These are phyloP conservation scores for Anastatica hierochuntica DNA, from an alignment of 345 rosid species.

Conservation along the genomic window DNA sequence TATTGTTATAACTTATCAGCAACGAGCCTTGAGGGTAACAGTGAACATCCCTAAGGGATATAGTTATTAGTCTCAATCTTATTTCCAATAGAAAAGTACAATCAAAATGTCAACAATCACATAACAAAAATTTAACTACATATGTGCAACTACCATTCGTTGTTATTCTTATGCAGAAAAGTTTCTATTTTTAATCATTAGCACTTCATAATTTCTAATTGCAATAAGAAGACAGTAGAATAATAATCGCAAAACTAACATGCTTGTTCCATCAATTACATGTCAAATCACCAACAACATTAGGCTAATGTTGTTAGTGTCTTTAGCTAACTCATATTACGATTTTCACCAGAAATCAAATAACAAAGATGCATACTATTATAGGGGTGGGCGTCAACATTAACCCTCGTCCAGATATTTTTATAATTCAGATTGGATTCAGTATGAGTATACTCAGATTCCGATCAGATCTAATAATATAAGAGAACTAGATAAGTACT, in stretches of 20 bases:
- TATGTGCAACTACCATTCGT: background rate
- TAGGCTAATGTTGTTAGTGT: too few species aligned
- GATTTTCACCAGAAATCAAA: background rate
- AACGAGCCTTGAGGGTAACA: background rate
- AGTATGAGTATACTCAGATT: too few species aligned
- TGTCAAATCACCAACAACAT: constrained; percentile 3
- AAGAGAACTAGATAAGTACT: too few species aligned
- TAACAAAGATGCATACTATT: background rate
- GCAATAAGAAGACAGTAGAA: background rate
- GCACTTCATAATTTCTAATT: background rate
- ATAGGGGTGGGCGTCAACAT: too few species aligned
- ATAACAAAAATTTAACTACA: background rate
- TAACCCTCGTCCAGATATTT: too few species aligned
- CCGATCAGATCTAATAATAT: too few species aligned
- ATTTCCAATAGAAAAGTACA: background rate
- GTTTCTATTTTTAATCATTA: constrained; percentile 8
- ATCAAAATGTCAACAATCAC: background rate
- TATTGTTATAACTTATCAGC: background rate
- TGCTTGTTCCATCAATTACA: constrained; percentile 3
- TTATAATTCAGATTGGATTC: too few species aligned
- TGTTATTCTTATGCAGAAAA: constrained; percentile 1
- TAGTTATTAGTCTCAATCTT: background rate
- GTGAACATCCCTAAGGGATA: background rate
- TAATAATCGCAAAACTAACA: constrained; percentile 7
- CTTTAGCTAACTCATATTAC: background rate